Base-by-base conservation (phyloP, 192 early-diverging fungal genomes). In the Podila horticola region DNA sequence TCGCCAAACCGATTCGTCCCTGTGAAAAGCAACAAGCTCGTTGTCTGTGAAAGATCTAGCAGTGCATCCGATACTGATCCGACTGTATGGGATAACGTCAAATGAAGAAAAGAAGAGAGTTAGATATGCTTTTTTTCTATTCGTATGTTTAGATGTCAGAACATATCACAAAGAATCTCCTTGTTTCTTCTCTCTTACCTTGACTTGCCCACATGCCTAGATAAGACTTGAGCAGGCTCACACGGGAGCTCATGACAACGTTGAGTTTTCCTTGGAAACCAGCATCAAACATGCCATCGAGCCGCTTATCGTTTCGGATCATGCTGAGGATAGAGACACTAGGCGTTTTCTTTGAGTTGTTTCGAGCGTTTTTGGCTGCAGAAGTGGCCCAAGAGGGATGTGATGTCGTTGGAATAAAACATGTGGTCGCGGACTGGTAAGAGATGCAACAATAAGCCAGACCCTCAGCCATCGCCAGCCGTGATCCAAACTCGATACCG, bases 281-380 rank as follows among this genome's bases (percentile, higher is more conserved):
- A 41, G 75, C 75, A 45, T 79, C 75, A 63, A 79, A 79, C 64
- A 71, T 79, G 29, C 75, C 75, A 63, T 79, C 75, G 48, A 79
- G 41, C 1, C 75, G 75, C 38, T 79, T 79, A 26, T 79, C 75
- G 33, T 79, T 79, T 19, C 75, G 55, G 38, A 79, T 67, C 75
- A 79, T 79, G 64, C 67, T 79, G 31, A 79, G 51, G 65, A 79
- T 79, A 24, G 64, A 29, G n/a, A 79, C 75, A 26, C 68, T 71
- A 0, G 75, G 64, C 9, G 75, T 30, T 48, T 30, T 30, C 22
- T 67, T 63, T 12, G 48, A 30, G 29, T 10, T 55, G 49, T n/a
- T 22, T 20, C 30, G 5, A 17, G 28, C n/a, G 64, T 33, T 11
- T 15, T 45, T 28, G 26, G 9, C 28, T 7, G 29, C 15, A 45